A percentile compares a stretch with the other conserved stretches of the same genome.
These are phyloP conservation scores for Sordaria brevicollis DNA, from an alignment of 495 filamentous ascomycete genomes.

Conservation along the genomic window DNA sequence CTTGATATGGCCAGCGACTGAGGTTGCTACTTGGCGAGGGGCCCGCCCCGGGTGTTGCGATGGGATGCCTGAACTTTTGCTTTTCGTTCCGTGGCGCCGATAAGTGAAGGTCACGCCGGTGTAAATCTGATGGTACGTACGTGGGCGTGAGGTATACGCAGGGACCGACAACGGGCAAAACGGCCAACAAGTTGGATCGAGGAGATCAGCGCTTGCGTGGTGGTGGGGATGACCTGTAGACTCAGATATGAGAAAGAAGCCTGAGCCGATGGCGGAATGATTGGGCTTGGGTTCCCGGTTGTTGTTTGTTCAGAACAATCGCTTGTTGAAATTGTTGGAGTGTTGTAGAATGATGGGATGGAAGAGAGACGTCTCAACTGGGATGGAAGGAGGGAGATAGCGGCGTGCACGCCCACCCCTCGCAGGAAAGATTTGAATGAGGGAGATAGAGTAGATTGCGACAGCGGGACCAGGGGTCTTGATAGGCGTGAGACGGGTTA, in stretches of 20 bases:
- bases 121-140: not conserved
- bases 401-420: not conserved
- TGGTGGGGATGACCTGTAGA: not conserved
- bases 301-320: not conserved
- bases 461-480: not conserved
- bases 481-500: not conserved
- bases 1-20: slow-evolving; percentile 10
- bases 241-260: not conserved
- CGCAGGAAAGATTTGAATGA: not conserved
- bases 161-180: not conserved
- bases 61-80: slow-evolving; percentile 7
- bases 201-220: not conserved
- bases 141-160: not conserved
- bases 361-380: not conserved
- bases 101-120: slow-evolving; percentile 8
- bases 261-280: not conserved
- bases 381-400: not conserved
- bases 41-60: slow-evolving; percentile 1
- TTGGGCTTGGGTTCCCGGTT: not conserved
- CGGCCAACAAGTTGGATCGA: not conserved
- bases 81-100: slow-evolving; percentile 20
- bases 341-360: not conserved
- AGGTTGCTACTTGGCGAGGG: slow-evolving; percentile 3
- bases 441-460: not conserved
- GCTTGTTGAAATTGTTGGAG: not conserved